Conservation (phyloP, 306 rosid genomes). For the Trichosanthes cucumerina region DNA sequence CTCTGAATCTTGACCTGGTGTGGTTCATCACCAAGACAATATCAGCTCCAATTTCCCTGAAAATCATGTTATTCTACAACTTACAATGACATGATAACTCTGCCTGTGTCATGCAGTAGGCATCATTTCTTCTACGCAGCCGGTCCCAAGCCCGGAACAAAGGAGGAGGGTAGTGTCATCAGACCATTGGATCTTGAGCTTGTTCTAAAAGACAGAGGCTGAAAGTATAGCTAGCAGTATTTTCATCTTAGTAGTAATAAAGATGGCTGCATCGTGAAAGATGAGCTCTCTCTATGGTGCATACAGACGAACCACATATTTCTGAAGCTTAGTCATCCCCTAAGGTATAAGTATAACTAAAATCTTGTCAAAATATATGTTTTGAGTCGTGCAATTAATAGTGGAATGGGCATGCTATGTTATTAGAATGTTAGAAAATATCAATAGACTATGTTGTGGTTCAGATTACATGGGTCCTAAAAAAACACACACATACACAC, state of each 20-base stretch:
- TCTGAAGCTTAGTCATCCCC: background rate
- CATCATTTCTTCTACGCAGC: constrained; percentile 12
- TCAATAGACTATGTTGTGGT: background rate
- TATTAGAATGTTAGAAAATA: background rate
- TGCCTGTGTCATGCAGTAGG: constrained; percentile 15
- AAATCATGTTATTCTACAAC: background rate
- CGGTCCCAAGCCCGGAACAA: constrained; percentile 25
- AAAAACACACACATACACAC: background rate
- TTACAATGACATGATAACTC: constrained; percentile 10
- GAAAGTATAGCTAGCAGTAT: background rate
- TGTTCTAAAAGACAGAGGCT: background rate
- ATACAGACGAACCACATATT: background rate
- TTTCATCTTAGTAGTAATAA: background rate
- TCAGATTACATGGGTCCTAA: background rate
- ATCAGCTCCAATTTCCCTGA: constrained; percentile 5
- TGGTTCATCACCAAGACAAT: background rate
- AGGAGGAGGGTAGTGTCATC: constrained; percentile 17
- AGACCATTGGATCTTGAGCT: background rate
- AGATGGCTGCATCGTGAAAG: background rate
- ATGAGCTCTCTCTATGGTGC: background rate
- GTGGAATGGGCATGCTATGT: background rate
- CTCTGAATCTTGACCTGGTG: background rate
- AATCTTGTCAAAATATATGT: background rate
- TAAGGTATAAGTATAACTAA: background rate
- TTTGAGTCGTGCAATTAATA: background rate